These are phyloP conservation scores for Eutypella sp. DNA, from an alignment of 2,329 filamentous ascomycete genomes.

Conservation along the genomic window DNA sequence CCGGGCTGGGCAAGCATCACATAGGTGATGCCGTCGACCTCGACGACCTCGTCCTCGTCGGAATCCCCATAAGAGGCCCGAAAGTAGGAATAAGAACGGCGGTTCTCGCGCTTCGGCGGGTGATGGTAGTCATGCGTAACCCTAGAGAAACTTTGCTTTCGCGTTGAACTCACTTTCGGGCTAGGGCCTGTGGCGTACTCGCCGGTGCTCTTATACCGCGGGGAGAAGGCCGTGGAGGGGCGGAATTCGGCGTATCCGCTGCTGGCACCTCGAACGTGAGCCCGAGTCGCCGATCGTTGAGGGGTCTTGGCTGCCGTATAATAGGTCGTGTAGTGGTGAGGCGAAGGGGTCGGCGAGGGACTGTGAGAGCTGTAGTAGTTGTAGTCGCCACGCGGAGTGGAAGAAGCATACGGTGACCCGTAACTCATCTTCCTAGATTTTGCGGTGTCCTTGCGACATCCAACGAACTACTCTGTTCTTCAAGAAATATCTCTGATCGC, in stretches of 20 bases:
- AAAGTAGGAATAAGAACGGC: conserved; percentile 54
- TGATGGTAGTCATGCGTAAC: conserved; percentile 36
- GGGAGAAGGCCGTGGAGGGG: conserved; percentile 49
- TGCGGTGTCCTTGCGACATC: conserved; percentile 29
- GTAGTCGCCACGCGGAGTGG: conserved; percentile 37
- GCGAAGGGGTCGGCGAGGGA: conserved; percentile 54
- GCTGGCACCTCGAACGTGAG: conserved; percentile 42
- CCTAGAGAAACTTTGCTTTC: conserved; percentile 33
- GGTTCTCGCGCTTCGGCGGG: conserved; percentile 46
- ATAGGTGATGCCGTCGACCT: conserved; percentile 48
- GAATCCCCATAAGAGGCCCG: conserved; percentile 59
- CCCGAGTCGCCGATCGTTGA: conserved; percentile 50
- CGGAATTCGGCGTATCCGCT: conserved; percentile 36
- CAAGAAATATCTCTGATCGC: conserved; percentile 11
- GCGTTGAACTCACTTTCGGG: conserved; percentile 54
- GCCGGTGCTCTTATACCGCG: conserved; percentile 58
- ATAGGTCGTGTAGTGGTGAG: conserved; percentile 47
- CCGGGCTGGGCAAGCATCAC: conserved; percentile 47
- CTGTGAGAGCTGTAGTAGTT: conserved; percentile 48
- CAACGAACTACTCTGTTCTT: conserved; percentile 10
- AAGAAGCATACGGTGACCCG: conserved; percentile 41
- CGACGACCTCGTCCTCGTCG: conserved; percentile 58
- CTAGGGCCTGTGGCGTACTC: conserved; percentile 52
- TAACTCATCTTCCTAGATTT: conserved; percentile 35
- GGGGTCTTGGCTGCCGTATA: conserved; percentile 35